Conservation (phyloP, 2,329 filamentous ascomycete genomes). For the Geoglossum cookeanum region DNA sequence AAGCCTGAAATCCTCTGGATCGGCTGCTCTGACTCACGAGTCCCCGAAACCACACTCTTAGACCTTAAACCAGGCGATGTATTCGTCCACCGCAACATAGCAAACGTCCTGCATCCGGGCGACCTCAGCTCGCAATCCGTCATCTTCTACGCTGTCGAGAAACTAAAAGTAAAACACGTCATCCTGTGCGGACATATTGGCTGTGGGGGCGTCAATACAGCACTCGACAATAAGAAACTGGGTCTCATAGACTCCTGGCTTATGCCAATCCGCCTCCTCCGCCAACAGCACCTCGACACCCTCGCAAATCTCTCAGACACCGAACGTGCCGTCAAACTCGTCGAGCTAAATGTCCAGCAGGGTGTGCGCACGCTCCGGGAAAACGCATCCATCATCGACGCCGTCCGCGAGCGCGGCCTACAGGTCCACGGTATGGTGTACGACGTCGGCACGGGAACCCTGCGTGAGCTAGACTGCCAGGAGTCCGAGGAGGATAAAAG, state of each 20-base stretch:
- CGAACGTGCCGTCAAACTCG: slow-evolving; percentile 39
- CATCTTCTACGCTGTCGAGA: slow-evolving; percentile 58
- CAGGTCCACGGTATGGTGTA: slow-evolving; percentile 64
- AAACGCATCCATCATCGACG: slow-evolving; percentile 50
- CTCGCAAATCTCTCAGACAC: slow-evolving; percentile 28
- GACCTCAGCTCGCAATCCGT: slow-evolving; percentile 60
- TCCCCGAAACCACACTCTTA: slow-evolving; percentile 66
- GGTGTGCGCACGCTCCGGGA: slow-evolving; percentile 48
- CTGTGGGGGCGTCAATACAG: slow-evolving; percentile 39
- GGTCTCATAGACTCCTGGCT: slow-evolving; percentile 44
- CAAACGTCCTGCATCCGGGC: slow-evolving; percentile 57
- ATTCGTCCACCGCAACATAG: slow-evolving; percentile 82
- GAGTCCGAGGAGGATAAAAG: slow-evolving; percentile 22
- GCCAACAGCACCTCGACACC: slow-evolving; percentile 31
- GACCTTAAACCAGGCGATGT: slow-evolving; percentile 66
- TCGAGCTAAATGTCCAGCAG: slow-evolving; percentile 57
- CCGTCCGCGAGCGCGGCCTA: slow-evolving; percentile 48
- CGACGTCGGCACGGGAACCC: slow-evolving; percentile 38
- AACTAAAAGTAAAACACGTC: slow-evolving; percentile 47
- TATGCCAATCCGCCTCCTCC: slow-evolving; percentile 33
- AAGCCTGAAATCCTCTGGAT: slow-evolving; percentile 49
- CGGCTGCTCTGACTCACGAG: slow-evolving; percentile 70
- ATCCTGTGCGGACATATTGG: slow-evolving; percentile 42
- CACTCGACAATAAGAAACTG: slow-evolving; percentile 35
- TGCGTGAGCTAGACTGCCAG: slow-evolving; percentile 31